Conservation (phyloP, 1,284 basidiomycete species). For the Abortiporus biennis region DNA sequence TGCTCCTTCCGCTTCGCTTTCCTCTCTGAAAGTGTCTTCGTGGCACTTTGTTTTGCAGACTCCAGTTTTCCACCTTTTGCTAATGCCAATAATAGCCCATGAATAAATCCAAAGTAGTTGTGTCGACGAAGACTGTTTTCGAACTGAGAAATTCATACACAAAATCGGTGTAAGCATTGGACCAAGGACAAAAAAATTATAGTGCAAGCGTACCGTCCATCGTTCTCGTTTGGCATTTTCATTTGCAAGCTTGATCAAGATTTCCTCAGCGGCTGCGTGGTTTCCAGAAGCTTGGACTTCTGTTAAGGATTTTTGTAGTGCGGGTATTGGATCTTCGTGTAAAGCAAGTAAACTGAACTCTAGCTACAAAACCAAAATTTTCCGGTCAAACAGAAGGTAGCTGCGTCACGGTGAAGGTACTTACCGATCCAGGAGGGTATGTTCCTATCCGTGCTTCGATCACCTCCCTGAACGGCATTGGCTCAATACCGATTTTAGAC, state of each 20-base stretch:
- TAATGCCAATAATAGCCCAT: conserved; percentile 61
- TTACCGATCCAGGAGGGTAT: conserved; percentile 78
- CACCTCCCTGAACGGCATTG: conserved; percentile 54
- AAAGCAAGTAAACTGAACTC: conserved; percentile 90
- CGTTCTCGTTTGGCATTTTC: conserved; percentile 74
- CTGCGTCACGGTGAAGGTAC: conserved; percentile 30
- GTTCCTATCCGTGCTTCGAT: conserved; percentile 83
- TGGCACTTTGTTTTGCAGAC: conserved; percentile 40
- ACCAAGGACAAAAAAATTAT: conserved; percentile 17
- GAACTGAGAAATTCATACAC: conserved; percentile 40
- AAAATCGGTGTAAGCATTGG: conserved; percentile 1
- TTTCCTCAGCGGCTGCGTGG: conserved; percentile 40
- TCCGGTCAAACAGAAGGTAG: not conserved
- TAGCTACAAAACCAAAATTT: conserved; percentile 40
- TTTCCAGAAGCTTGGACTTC: conserved; percentile 39
- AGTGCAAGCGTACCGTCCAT: conserved; percentile 75
- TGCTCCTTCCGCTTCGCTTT: conserved; percentile 42
- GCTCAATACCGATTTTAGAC: no score
- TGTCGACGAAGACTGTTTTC: conserved; percentile 79
- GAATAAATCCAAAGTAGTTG: conserved; percentile 77
- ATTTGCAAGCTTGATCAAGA: conserved; percentile 60
- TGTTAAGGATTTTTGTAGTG: conserved; percentile 52
- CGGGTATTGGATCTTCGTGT: conserved; percentile 71
- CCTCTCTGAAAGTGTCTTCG: conserved; percentile 45
- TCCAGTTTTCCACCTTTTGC: conserved; percentile 58